A percentile compares a stretch with the other conserved stretches of the same genome.
Evolutionary conservation across 176 grass and related monocot genomes (phyloP).

Genomic region (Oryza australiensis): DNA sequence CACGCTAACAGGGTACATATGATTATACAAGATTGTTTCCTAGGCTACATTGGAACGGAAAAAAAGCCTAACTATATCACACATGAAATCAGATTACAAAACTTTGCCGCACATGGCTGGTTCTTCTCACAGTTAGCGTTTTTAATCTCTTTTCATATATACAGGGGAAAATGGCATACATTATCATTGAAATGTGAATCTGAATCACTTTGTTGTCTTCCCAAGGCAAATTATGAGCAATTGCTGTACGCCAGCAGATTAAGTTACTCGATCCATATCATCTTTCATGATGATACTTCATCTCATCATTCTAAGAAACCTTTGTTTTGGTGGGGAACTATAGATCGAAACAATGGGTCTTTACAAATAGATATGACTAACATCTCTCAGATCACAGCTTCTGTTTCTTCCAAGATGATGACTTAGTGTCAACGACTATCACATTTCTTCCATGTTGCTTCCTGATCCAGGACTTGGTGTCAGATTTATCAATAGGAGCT

Average conservation of each 20-base stretch:
- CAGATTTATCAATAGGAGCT: slow-evolving; percentile 16
- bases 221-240: slow-evolving; percentile 8
- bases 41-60: slow-evolving; percentile 5
- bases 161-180: background rate
- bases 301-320: background rate
- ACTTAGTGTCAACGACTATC: slow-evolving; percentile 24
- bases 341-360: background rate
- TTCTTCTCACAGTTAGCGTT: background rate
- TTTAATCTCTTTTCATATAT: background rate
- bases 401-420: slow-evolving; percentile 44
- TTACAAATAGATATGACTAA: slow-evolving; percentile 14
- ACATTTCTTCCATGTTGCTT: slow-evolving; percentile 29
- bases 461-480: slow-evolving; percentile 33
- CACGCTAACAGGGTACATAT: background rate
- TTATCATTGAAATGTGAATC: background rate
- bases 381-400: slow-evolving; percentile 22
- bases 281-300: background rate
- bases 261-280: slow-evolving; percentile 33
- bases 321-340: slow-evolving; percentile 15
- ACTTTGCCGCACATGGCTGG: background rate
- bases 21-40: slow-evolving; percentile 12
- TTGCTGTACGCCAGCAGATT: background rate
- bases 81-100: background rate
- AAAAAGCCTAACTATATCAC: background rate
- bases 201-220: background rate